Evolutionary conservation across 495 filamentous ascomycete species (phyloP).

Genomic region (Trichoderma orchidacearum): DNA sequence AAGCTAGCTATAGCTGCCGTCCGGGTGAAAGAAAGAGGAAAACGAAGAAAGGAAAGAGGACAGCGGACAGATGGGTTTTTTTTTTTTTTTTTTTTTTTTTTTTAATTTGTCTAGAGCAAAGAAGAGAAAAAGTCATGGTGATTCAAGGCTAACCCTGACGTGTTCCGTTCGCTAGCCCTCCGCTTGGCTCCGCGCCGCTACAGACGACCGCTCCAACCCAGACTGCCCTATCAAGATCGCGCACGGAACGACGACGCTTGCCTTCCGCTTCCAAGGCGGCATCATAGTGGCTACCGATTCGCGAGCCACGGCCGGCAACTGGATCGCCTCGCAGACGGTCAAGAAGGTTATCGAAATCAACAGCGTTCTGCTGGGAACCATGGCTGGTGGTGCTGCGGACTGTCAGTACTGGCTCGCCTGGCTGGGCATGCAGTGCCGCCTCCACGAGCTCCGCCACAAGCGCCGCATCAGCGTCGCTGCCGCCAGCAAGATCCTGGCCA

Average conservation of each 20-base stretch:
- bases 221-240: conserved; percentile 97
- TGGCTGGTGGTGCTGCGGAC: conserved; percentile 97
- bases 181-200: conserved; percentile 89
- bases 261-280: conserved; percentile 93
- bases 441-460: conserved; percentile 98
- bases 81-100: too few species aligned
- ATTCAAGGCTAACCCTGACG: not conserved
- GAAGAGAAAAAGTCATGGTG: conserved; percentile 8
- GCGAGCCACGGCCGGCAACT: conserved; percentile 87
- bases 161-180: conserved; percentile 40
- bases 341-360: conserved; percentile 99
- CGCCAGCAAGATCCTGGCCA: conserved; percentile 95
- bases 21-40: too few species aligned
- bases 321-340: conserved; percentile 98
- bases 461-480: conserved; percentile 95
- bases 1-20: conserved; percentile 3
- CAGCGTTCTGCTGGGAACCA: conserved; percentile 82
- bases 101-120: too few species aligned
- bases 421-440: conserved; percentile 95
- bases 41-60: too few species aligned
- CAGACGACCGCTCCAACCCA: conserved; percentile 93
- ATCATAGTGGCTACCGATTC: conserved; percentile 98
- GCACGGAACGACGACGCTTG: conserved; percentile 96
- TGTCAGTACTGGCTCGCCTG: conserved; percentile 99
- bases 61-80: too few species aligned